Evolutionary conservation across 352 stramenopile genomes (phyloP).

Genomic region (Phytophthora uliginosa): DNA sequence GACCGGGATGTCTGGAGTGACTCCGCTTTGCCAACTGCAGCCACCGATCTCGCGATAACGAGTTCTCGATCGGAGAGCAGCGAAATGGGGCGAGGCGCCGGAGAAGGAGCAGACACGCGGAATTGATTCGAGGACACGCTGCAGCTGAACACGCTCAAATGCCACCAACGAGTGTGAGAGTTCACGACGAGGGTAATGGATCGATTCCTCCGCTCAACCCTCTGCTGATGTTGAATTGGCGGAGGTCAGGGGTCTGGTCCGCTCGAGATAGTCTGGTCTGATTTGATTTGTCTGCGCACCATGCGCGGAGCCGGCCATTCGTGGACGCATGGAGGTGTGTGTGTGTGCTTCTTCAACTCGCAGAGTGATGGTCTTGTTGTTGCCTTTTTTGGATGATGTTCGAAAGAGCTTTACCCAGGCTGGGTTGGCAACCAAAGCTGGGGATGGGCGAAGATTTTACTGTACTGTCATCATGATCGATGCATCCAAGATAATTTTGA

Average conservation of each 20-base stretch:
- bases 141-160: background rate
- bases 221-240: background rate
- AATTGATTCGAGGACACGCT: background rate
- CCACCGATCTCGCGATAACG: constrained; percentile 15
- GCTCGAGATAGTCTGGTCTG: background rate
- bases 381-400: constrained; percentile 3
- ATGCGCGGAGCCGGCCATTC: background rate
- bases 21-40: constrained; percentile 14
- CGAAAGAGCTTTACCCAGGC: background rate
- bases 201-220: background rate
- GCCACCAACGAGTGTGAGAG: background rate
- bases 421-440: background rate
- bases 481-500: too few relatives aligned
- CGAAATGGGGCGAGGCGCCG: background rate
- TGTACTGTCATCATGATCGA: too few relatives aligned
- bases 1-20: constrained; percentile 15
- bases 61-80: background rate
- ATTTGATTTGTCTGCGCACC: background rate
- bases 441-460: too few relatives aligned
- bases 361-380: constrained; percentile 6
- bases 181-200: background rate
- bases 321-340: background rate
- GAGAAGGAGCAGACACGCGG: background rate
- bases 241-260: background rate
- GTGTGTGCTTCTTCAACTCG: background rate